These are phyloP conservation scores for Ophiostoma triangulosporum DNA, from an alignment of 2,329 filamentous ascomycete genomes.

Conservation along the genomic window DNA sequence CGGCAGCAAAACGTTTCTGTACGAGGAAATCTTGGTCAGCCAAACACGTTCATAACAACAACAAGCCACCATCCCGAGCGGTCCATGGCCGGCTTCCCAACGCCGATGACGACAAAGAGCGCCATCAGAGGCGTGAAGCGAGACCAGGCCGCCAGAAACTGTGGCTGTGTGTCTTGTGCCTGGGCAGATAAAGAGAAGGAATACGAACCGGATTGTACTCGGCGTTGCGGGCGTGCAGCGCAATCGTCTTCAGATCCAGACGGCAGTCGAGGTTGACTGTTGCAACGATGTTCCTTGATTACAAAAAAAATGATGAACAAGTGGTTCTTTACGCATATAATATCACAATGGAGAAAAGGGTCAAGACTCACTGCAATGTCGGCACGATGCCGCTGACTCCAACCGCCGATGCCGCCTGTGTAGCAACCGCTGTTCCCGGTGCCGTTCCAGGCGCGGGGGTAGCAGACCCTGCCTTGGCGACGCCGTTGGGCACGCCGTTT, in stretches of 20 bases:
- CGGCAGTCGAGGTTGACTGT: constrained; percentile 98
- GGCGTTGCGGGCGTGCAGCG: constrained; percentile 92
- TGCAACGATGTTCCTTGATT: constrained; percentile 87
- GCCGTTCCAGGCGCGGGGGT: constrained; percentile 12
- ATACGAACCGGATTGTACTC: constrained; percentile 69
- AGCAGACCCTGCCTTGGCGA: constrained; percentile 9
- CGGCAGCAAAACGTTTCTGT: constrained; percentile 82
- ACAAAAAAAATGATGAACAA: constrained; percentile 12
- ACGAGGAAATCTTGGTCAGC: constrained; percentile 6
- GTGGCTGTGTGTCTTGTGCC: neutral
- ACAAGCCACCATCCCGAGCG: neutral
- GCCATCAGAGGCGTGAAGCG: neutral
- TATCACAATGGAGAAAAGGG: neutral
- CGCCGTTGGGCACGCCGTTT: constrained; percentile 13
- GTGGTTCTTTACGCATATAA: constrained; percentile 12
- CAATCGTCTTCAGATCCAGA: constrained; percentile 97
- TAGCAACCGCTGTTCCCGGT: constrained; percentile 39
- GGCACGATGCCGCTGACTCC: constrained; percentile 84
- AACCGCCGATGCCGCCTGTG: constrained; percentile 72
- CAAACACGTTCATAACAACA: constrained; percentile 6
- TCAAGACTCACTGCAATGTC: constrained; percentile 77
- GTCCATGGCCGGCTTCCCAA: neutral
- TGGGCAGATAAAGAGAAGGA: constrained; percentile 2
- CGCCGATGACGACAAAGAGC: neutral
- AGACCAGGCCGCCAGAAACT: neutral